Percentiles rank a stretch among this genome's conserved stretches.
Conservation (phyloP, 2,329 filamentous ascomycete genomes). For the Myriosclerotinia duriaeana region DNA sequence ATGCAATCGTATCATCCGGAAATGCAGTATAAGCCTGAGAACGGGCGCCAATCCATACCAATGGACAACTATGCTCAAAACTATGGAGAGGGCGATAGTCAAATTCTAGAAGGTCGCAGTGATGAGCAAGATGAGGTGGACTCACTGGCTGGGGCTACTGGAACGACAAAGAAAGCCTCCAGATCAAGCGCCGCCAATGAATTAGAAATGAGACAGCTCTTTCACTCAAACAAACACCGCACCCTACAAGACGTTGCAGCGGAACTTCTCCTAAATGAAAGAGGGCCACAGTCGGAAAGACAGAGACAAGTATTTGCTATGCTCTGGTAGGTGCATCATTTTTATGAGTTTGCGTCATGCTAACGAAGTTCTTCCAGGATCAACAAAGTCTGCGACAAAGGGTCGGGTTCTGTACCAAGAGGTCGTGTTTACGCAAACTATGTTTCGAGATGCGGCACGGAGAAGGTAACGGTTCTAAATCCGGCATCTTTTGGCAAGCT, state of each 20-base stretch:
- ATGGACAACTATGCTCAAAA: constrained; percentile 54
- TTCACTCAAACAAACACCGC: constrained; percentile 66
- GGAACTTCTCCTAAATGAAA: constrained; percentile 75
- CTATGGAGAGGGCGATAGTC: constrained; percentile 58
- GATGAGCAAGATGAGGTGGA: constrained; percentile 60
- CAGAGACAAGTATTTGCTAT: constrained; percentile 85
- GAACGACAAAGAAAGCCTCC: constrained; percentile 56
- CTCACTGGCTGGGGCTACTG: constrained; percentile 48
- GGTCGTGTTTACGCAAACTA: constrained; percentile 96
- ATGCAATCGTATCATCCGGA: constrained; percentile 48
- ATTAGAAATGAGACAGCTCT: constrained; percentile 74
- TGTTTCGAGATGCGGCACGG: constrained; percentile 85
- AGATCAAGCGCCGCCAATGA: constrained; percentile 77
- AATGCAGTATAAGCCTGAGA: constrained; percentile 40
- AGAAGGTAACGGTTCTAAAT: constrained; percentile 91
- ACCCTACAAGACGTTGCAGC: constrained; percentile 69
- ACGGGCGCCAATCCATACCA: constrained; percentile 52
- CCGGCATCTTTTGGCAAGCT: constrained; percentile 97
- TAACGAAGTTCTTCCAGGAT: constrained; percentile 55
- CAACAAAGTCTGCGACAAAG: constrained; percentile 67
- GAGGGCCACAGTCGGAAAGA: constrained; percentile 77
- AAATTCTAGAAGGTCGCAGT: constrained; percentile 55
- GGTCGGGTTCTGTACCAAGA: constrained; percentile 83
- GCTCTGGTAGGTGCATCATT: constrained; percentile 65
- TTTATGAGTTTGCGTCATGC: constrained; percentile 19